Evolutionary conservation across 148 eudicot genomes (phyloP).

Genomic region (Linanthus parryae): DNA sequence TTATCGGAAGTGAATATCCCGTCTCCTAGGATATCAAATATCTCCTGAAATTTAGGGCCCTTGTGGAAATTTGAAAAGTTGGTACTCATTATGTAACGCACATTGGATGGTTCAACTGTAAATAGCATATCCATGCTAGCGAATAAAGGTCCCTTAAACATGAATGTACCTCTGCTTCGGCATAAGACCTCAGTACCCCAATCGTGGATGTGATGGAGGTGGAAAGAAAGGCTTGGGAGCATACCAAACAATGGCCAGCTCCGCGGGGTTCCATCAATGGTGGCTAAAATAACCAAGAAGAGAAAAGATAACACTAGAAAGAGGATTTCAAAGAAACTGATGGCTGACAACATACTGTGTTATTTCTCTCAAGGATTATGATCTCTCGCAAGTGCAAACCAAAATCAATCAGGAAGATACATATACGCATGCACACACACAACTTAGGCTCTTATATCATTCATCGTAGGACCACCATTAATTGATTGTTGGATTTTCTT

Average conservation of each 20-base stretch:
- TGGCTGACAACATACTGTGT: too few species aligned
- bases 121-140: conserved; percentile 30
- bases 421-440: too few species aligned
- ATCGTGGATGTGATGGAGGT: conserved; percentile 24
- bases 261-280: conserved; percentile 14
- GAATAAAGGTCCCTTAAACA: conserved; percentile 54
- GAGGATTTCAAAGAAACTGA: conserved; percentile 19
- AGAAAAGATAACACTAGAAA: conserved; percentile 12
- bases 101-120: conserved; percentile 35
- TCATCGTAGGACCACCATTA: too few species aligned
- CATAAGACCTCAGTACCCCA: conserved; percentile 12
- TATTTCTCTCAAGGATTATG: too few species aligned
- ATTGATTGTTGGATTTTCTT: too few species aligned
- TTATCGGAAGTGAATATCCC: conserved; percentile 48
- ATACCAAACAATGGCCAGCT: conserved; percentile 53
- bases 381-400: too few species aligned
- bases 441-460: too few species aligned
- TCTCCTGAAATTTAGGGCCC: conserved; percentile 32
- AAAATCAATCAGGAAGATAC: too few species aligned
- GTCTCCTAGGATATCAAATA: conserved; percentile 47
- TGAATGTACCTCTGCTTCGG: conserved; percentile 17
- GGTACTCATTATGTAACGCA: conserved; percentile 47
- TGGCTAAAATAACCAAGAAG: conserved; percentile 6
- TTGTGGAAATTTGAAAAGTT: conserved; percentile 51
- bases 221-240: conserved; percentile 35